phyloP scores from a whole-genome alignment of 208 protist species.

The Acanthamoeba divionensis region DNA sequence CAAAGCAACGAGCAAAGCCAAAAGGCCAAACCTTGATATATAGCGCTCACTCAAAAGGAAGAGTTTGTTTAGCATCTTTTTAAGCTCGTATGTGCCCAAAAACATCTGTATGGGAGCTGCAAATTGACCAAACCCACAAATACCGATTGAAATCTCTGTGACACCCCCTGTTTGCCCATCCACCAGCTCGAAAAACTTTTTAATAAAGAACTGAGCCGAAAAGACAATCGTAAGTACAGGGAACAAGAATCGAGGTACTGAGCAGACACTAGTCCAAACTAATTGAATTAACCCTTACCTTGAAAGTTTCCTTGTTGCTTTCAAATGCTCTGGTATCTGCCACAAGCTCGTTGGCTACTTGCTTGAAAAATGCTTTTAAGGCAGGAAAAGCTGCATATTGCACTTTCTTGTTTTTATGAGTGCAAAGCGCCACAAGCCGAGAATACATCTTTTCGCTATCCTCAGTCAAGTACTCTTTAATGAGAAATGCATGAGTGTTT shows the following conservation, averaged over 20 bases:
- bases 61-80: slow-evolving; percentile 21
- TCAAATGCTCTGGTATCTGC: slow-evolving; percentile 36
- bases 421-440: slow-evolving; percentile 29
- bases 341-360: slow-evolving; percentile 51
- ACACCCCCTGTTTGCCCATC: slow-evolving; percentile 55
- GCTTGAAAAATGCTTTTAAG: slow-evolving; percentile 54
- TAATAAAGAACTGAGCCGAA: slow-evolving; percentile 59
- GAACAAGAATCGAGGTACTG: too few species aligned
- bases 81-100: slow-evolving; percentile 55
- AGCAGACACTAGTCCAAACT: too few species aligned
- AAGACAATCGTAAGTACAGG: not conserved
- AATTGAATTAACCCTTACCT: too few species aligned
- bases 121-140: slow-evolving; percentile 47
- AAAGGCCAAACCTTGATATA: slow-evolving; percentile 4
- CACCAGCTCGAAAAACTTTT: slow-evolving; percentile 60
- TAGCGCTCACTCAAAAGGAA: slow-evolving; percentile 35
- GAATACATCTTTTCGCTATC: slow-evolving; percentile 58
- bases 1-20: not conserved
- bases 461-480: slow-evolving; percentile 60
- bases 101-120: slow-evolving; percentile 48
- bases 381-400: slow-evolving; percentile 52
- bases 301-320: slow-evolving; percentile 61
- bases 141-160: slow-evolving; percentile 40
- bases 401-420: slow-evolving; percentile 60
- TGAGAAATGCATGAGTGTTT: slow-evolving; percentile 44